A percentile compares a stretch with the other conserved stretches of the same genome.
Evolutionary conservation across 768 basidiomycete species (phyloP).

Genomic region (Coprinellus micaceus): DNA sequence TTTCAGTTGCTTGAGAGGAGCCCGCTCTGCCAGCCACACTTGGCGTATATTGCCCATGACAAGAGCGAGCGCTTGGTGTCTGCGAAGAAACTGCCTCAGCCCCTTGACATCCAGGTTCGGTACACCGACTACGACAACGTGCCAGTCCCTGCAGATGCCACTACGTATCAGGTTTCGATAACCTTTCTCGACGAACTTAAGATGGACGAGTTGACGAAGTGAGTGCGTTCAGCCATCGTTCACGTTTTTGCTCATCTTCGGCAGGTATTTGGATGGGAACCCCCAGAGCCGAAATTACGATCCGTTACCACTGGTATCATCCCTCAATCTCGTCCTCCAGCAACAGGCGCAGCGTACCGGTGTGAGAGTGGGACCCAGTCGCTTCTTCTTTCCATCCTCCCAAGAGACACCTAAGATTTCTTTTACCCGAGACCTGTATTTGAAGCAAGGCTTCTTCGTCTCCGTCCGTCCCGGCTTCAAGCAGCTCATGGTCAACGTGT

Average conservation of each 20-base stretch:
- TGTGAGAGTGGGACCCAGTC: constrained; percentile 46
- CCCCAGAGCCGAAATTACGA: constrained; percentile 40
- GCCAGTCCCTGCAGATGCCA: constrained; percentile 28
- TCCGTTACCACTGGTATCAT: constrained; percentile 44
- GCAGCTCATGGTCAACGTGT: constrained; percentile 50
- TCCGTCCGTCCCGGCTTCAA: constrained; percentile 45
- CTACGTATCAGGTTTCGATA: constrained; percentile 37
- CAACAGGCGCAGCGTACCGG: constrained; percentile 40
- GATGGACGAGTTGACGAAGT: constrained; percentile 27
- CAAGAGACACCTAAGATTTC: constrained; percentile 18
- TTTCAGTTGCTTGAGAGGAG: constrained; percentile 50
- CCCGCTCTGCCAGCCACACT: constrained; percentile 30
- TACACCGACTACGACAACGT: constrained; percentile 38
- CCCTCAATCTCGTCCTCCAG: constrained; percentile 54
- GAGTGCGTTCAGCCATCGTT: constrained; percentile 9
- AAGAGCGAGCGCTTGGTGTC: constrained; percentile 41
- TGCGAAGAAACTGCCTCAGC: constrained; percentile 39
- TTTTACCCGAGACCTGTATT: constrained; percentile 29
- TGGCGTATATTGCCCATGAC: constrained; percentile 49
- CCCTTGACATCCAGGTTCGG: constrained; percentile 33
- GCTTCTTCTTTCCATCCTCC: constrained; percentile 44
- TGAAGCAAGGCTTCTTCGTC: constrained; percentile 41
- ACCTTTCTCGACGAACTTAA: constrained; percentile 35
- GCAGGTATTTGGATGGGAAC: constrained; percentile 47
- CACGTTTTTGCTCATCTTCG: not conserved